Evolutionary conservation across 1,284 basidiomycete species (phyloP).

Genomic region (Papiliotrema flavescens): DNA sequence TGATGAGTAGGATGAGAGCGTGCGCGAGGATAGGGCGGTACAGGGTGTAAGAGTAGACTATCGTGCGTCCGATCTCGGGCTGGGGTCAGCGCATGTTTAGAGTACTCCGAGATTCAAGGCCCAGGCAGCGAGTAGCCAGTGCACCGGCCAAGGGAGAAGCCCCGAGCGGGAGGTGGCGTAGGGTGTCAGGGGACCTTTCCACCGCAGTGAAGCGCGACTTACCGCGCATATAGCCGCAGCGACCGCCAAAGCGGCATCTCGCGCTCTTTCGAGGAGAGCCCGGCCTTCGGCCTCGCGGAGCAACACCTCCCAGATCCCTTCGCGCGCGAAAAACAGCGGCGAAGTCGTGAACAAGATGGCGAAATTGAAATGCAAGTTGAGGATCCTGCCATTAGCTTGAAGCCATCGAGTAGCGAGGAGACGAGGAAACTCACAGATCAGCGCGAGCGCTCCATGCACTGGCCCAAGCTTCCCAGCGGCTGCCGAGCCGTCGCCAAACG

Average conservation of each 20-base stretch:
- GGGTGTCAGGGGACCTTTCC: too few relatives aligned
- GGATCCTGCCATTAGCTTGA: slow-evolving; percentile 23
- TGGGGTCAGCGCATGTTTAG: too few relatives aligned
- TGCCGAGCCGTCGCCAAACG: slow-evolving; percentile 27
- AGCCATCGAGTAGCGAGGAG: too few relatives aligned
- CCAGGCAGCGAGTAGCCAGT: too few relatives aligned
- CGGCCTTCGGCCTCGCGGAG: slow-evolving; percentile 35
- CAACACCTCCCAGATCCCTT: slow-evolving; percentile 37
- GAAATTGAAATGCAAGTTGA: slow-evolving; percentile 44
- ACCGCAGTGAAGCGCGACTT: slow-evolving; percentile 9
- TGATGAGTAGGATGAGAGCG: slow-evolving; percentile 36
- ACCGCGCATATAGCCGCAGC: slow-evolving; percentile 40
- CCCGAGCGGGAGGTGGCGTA: too few relatives aligned
- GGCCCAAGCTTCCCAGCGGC: slow-evolving; percentile 40
- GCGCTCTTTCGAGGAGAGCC: slow-evolving; percentile 36
- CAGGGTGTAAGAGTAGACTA: slow-evolving; percentile 45
- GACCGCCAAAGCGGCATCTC: slow-evolving; percentile 45
- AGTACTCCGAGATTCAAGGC: too few relatives aligned
- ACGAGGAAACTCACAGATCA: slow-evolving; percentile 30
- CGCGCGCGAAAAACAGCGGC: slow-evolving; percentile 31
- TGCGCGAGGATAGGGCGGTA: slow-evolving; percentile 42
- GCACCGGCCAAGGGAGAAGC: too few relatives aligned
- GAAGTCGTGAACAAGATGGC: slow-evolving; percentile 41
- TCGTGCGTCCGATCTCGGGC: slow-evolving; percentile 43
- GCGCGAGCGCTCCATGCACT: slow-evolving; percentile 22